phyloP scores from a whole-genome alignment of 1,139 yeast species.

The Komagataea norvegica region DNA sequence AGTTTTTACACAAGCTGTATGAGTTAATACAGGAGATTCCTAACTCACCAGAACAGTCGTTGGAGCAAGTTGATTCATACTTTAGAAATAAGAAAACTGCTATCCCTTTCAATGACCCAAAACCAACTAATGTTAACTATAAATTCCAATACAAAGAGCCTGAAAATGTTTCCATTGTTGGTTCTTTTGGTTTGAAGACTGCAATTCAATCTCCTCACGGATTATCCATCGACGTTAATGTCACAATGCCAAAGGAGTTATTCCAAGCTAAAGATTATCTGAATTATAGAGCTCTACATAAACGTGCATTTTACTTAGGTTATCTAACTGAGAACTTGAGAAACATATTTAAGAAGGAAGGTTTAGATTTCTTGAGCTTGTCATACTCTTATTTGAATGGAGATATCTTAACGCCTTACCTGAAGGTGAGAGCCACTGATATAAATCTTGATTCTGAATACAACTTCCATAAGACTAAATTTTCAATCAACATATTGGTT shows the following conservation, averaged over 20 bases:
- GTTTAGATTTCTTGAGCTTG: slow-evolving; percentile 44
- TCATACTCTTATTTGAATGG: slow-evolving; percentile 64
- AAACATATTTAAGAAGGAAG: slow-evolving; percentile 47
- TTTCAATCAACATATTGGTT: slow-evolving; percentile 64
- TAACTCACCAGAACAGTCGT: slow-evolving; percentile 43
- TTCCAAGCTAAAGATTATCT: slow-evolving; percentile 86
- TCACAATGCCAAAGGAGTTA: slow-evolving; percentile 72
- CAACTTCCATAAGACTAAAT: slow-evolving; percentile 63
- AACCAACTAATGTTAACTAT: slow-evolving; percentile 66
- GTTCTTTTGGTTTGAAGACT: slow-evolving; percentile 85
- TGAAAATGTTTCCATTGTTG: slow-evolving; percentile 70
- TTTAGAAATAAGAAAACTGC: slow-evolving; percentile 46
- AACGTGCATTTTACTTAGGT: slow-evolving; percentile 82
- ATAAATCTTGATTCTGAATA: slow-evolving; percentile 33
- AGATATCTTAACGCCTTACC: slow-evolving; percentile 61
- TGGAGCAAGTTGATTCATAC: slow-evolving; percentile 51
- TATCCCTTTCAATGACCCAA: slow-evolving; percentile 89
- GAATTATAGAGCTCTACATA: slow-evolving; percentile 85
- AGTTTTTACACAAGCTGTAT: slow-evolving; percentile 70
- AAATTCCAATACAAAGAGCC: slow-evolving; percentile 71
- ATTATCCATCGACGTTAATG: slow-evolving; percentile 66
- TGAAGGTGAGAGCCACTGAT: slow-evolving; percentile 42
- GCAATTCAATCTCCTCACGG: slow-evolving; percentile 61
- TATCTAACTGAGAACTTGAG: slow-evolving; percentile 64
- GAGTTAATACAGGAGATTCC: slow-evolving; percentile 64